These are phyloP conservation scores for Yarrowia porcina DNA, from an alignment of 805 yeast species.

Conservation along the genomic window DNA sequence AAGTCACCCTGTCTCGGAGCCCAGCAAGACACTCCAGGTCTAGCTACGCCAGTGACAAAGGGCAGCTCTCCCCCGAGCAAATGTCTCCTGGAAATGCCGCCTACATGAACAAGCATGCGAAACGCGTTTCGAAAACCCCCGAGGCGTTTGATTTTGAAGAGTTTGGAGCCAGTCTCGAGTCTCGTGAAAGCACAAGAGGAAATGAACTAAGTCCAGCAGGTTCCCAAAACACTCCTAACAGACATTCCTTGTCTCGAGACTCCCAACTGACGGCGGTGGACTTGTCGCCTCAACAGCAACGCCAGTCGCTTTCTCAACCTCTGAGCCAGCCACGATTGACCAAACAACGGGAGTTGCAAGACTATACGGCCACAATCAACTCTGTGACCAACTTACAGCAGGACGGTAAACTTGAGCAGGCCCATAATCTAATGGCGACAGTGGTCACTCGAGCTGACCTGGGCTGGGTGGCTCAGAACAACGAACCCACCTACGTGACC, in stretches of 20 bases:
- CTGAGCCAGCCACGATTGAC: not conserved
- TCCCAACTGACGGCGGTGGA: slow-evolving; percentile 3
- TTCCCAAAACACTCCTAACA: not conserved
- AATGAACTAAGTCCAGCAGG: no score
- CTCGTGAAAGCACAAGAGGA: not conserved
- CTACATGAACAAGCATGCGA: not conserved
- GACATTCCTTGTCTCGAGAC: not conserved
- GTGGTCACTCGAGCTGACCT: not conserved
- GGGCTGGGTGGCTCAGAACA: not conserved
- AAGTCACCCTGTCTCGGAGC: not conserved
- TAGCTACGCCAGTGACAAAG: not conserved
- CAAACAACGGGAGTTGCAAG: not conserved
- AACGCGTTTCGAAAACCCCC: not conserved
- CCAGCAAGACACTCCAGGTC: not conserved
- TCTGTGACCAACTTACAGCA: not conserved
- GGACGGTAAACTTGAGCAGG: slow-evolving; percentile 9
- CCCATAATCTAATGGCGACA: not conserved
- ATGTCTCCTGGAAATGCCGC: slow-evolving; percentile 11
- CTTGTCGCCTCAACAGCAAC: not conserved
- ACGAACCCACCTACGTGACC: not conserved
- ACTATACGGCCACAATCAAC: not conserved
- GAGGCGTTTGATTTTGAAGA: slow-evolving; percentile 10
- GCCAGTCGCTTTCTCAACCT: not conserved
- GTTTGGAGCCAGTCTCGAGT: not conserved
- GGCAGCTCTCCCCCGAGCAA: not conserved